phyloP scores from a whole-genome alignment of 1,284 basidiomycete genomes.

The Trichosporon inkin region DNA sequence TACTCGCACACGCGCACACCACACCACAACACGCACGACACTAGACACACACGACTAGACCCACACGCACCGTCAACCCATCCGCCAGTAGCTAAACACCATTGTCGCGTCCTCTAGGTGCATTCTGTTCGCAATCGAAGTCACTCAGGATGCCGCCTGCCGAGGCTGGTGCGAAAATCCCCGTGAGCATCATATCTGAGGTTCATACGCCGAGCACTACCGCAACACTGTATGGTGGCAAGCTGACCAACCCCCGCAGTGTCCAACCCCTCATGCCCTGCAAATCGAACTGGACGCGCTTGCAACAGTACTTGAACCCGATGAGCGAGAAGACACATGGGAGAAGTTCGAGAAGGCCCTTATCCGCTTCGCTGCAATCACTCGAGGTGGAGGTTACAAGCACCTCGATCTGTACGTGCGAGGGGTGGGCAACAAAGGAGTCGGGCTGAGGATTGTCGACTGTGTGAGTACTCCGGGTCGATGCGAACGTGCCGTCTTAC shows the following conservation, averaged over 20 bases:
- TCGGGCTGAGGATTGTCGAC: conserved; percentile 43
- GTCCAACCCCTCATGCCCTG: conserved; percentile 44
- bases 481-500: neutral
- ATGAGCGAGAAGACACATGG: conserved; percentile 52
- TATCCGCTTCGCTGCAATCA: conserved; percentile 46
- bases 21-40: neutral
- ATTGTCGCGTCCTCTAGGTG: neutral
- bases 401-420: conserved; percentile 41
- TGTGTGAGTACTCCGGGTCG: conserved; percentile 40
- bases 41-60: neutral
- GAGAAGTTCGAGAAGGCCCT: conserved; percentile 49
- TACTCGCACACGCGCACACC: neutral
- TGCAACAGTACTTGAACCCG: conserved; percentile 35
- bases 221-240: neutral
- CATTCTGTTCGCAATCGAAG: neutral
- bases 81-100: neutral
- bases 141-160: conserved; percentile 29
- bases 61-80: neutral
- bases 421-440: conserved; percentile 45
- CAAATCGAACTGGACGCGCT: conserved; percentile 43
- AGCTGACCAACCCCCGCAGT: conserved; percentile 29
- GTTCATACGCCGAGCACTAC: neutral
- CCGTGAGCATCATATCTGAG: conserved; percentile 26
- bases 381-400: conserved; percentile 50
- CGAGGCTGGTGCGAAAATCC: conserved; percentile 41